Conservation (phyloP, 805 yeast genomes). For the Suhomyces xylopsoci region DNA sequence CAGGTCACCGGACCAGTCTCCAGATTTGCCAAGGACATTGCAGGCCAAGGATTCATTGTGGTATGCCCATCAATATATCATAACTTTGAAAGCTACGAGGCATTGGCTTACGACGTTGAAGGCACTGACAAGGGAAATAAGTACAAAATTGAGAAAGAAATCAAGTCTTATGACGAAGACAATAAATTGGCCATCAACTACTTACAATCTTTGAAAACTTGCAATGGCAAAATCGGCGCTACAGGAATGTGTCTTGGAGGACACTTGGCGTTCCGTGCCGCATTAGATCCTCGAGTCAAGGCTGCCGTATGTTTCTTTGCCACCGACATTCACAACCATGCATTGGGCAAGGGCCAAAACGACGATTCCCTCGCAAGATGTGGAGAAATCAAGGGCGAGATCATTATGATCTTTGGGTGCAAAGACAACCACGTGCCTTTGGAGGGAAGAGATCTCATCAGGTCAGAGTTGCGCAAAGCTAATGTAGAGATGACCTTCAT, state of each 20-base stretch:
- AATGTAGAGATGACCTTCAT: slow-evolving; percentile 65
- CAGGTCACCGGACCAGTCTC: slow-evolving; percentile 83
- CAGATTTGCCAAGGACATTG: slow-evolving; percentile 73
- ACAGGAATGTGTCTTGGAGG: slow-evolving; percentile 91
- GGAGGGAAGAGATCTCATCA: slow-evolving; percentile 69
- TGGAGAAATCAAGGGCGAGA: slow-evolving; percentile 55
- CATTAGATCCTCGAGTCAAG: slow-evolving; percentile 58
- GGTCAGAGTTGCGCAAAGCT: slow-evolving; percentile 55
- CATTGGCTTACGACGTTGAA: slow-evolving; percentile 64
- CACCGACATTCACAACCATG: slow-evolving; percentile 70
- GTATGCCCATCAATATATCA: slow-evolving; percentile 81
- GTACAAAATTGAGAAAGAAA: slow-evolving; percentile 63
- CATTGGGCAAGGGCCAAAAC: slow-evolving; percentile 59
- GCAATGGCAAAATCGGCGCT: slow-evolving; percentile 72
- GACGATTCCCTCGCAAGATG: slow-evolving; percentile 65
- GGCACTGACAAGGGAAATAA: slow-evolving; percentile 76
- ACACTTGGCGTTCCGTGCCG: slow-evolving; percentile 70
- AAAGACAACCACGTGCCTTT: slow-evolving; percentile 79
- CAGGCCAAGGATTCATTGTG: slow-evolving; percentile 74
- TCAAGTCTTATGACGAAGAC: slow-evolving; percentile 76
- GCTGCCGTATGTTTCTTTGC: slow-evolving; percentile 78
- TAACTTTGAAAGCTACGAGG: slow-evolving; percentile 60
- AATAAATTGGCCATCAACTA: slow-evolving; percentile 61
- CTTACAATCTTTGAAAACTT: slow-evolving; percentile 53
- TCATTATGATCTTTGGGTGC: slow-evolving; percentile 71